phyloP scores from a whole-genome alignment of 352 stramenopile species.

The Hyaloperonospora arabidopsidis region DNA sequence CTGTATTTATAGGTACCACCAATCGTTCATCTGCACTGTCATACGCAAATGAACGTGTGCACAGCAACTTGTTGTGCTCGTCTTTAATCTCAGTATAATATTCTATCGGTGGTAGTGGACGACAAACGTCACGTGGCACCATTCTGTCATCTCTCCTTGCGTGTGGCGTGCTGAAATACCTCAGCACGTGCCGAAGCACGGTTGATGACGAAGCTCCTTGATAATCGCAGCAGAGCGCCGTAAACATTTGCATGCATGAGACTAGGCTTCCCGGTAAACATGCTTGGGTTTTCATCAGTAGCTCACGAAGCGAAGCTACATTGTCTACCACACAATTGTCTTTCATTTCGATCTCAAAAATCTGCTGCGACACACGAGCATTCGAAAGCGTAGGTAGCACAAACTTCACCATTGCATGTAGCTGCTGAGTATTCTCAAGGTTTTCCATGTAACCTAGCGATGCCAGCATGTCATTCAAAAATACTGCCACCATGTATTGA shows the following conservation, averaged over 20 bases:
- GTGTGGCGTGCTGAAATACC: conserved; percentile 38
- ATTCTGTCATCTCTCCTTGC: conserved; percentile 13
- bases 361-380: conserved; percentile 30
- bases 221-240: conserved; percentile 38
- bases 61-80: conserved; percentile 24
- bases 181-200: conserved; percentile 43
- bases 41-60: conserved; percentile 51
- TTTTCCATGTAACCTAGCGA: conserved; percentile 50
- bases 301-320: conserved; percentile 11
- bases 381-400: conserved; percentile 42
- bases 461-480: conserved; percentile 49
- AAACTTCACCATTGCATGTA: conserved; percentile 64
- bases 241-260: conserved; percentile 40
- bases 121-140: conserved; percentile 6
- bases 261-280: conserved; percentile 38
- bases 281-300: conserved; percentile 29
- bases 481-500: conserved; percentile 45
- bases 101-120: conserved; percentile 37
- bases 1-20: conserved; percentile 35
- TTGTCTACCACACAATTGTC: conserved; percentile 14
- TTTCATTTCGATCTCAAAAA: conserved; percentile 23
- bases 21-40: conserved; percentile 19
- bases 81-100: conserved; percentile 29
- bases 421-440: conserved; percentile 31
- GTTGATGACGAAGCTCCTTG: conserved; percentile 18